Conservation (phyloP, 1,284 basidiomycete genomes). For the Papiliotrema nemorosa region DNA sequence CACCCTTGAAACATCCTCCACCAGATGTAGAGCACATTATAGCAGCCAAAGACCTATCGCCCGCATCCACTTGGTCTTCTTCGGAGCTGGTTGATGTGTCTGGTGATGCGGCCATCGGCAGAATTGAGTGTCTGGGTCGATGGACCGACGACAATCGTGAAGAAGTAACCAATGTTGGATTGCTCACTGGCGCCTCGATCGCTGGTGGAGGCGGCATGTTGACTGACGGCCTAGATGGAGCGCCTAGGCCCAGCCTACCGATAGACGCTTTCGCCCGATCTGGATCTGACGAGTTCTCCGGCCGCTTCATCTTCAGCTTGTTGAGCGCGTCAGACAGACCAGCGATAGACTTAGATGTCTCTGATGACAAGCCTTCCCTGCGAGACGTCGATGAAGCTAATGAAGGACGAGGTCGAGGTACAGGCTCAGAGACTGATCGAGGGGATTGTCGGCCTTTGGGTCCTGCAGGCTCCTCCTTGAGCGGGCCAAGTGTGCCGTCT, state of each 20-base stretch:
- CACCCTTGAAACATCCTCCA: conserved; percentile 58
- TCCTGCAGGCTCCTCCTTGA: background rate
- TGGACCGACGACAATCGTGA: conserved; percentile 18
- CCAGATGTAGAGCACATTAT: conserved; percentile 25
- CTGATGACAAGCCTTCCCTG: conserved; percentile 32
- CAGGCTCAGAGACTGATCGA: conserved; percentile 28
- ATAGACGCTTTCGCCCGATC: conserved; percentile 2
- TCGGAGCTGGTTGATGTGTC: conserved; percentile 3
- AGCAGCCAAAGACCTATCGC: conserved; percentile 25
- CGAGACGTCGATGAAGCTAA: conserved; percentile 18
- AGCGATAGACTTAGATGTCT: conserved; percentile 36
- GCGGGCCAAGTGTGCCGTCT: conserved; percentile 3
- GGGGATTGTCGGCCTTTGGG: conserved; percentile 9
- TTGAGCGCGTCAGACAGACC: conserved; percentile 40
- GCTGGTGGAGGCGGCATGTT: too few species aligned
- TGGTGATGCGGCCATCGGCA: conserved; percentile 1
- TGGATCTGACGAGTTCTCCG: background rate
- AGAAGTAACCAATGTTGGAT: background rate
- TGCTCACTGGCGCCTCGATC: background rate
- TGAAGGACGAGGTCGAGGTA: conserved; percentile 5
- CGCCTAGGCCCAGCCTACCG: background rate
- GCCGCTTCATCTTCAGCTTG: conserved; percentile 32
- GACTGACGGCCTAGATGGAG: too few species aligned
- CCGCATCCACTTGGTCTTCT: conserved; percentile 6
- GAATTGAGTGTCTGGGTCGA: conserved; percentile 17